A percentile compares a stretch with the other conserved stretches of the same genome.
These are phyloP conservation scores for Talaromyces wortmannii DNA, from an alignment of 495 filamentous ascomycete genomes.

Conservation along the genomic window DNA sequence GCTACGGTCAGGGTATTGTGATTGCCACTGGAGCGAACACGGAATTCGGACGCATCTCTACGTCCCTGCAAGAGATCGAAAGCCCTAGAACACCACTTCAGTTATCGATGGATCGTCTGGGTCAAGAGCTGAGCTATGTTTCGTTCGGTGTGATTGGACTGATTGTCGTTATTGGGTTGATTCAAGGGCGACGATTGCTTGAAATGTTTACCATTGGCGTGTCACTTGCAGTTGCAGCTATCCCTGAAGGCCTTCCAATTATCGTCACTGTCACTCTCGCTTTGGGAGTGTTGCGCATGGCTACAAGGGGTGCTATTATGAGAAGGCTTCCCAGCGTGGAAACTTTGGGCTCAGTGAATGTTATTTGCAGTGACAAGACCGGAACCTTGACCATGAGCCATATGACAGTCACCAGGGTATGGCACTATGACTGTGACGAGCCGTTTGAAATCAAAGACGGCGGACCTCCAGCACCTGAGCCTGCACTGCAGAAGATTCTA, in stretches of 20 bases:
- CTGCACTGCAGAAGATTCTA: conserved; percentile 69
- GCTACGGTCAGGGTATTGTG: conserved; percentile 93
- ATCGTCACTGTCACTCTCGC: conserved; percentile 97
- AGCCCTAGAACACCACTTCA: conserved; percentile 91
- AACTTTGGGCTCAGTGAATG: conserved; percentile 95
- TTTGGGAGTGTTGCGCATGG: conserved; percentile 92
- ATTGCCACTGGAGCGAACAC: conserved; percentile 89
- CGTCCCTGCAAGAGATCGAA: conserved; percentile 87
- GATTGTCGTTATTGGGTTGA: conserved; percentile 81
- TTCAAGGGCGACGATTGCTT: conserved; percentile 81
- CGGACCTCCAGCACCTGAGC: conserved; percentile 55
- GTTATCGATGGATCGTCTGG: conserved; percentile 92
- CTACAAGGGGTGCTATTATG: conserved; percentile 87
- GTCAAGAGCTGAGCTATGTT: conserved; percentile 88
- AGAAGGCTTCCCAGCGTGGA: conserved; percentile 93
- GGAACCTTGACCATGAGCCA: conserved; percentile 95
- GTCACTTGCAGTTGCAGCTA: conserved; percentile 92
- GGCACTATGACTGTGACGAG: conserved; percentile 70
- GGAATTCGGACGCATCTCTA: conserved; percentile 94
- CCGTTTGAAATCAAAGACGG: conserved; percentile 72
- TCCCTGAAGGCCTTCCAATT: conserved; percentile 94
- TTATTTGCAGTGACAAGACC: conserved; percentile 98
- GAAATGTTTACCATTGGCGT: conserved; percentile 98
- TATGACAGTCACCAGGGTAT: conserved; percentile 96
- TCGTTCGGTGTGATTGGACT: conserved; percentile 92